Evolutionary conservation across 169 alveolate genomes (phyloP).

Genomic region (Eimeria tenella): DNA sequence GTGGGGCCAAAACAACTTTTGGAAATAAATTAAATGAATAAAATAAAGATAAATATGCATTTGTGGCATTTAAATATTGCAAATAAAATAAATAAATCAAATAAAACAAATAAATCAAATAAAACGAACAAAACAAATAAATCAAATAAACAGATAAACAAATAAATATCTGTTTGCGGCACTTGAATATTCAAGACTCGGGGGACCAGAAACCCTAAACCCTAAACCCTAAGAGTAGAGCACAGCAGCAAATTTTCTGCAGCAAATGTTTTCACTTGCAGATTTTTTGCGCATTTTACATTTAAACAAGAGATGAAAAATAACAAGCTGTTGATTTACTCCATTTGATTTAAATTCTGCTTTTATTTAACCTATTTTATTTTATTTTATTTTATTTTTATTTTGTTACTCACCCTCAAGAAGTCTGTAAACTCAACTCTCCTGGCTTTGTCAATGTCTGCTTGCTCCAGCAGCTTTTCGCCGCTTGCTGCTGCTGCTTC

Average conservation of each 20-base stretch:
- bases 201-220: neutral
- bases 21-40: neutral
- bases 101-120: neutral
- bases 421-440: constrained; percentile 28
- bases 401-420: neutral
- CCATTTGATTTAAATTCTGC: too few relatives aligned
- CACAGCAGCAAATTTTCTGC: too few relatives aligned
- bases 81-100: neutral
- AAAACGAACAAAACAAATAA: neutral
- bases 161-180: neutral
- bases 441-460: constrained; percentile 39
- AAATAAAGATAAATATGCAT: neutral
- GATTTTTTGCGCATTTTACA: too few relatives aligned
- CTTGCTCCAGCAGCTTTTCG: constrained; percentile 1
- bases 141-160: neutral
- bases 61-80: too few relatives aligned
- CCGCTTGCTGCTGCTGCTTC: neutral
- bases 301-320: neutral
- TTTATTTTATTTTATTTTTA: neutral
- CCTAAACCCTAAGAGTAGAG: too few relatives aligned
- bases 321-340: neutral
- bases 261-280: too few relatives aligned
- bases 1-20: neutral
- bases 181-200: neutral
- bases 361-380: too few relatives aligned